Base-by-base conservation (phyloP, 208 protist genomes). In the Crithidia fasciculata region DNA sequence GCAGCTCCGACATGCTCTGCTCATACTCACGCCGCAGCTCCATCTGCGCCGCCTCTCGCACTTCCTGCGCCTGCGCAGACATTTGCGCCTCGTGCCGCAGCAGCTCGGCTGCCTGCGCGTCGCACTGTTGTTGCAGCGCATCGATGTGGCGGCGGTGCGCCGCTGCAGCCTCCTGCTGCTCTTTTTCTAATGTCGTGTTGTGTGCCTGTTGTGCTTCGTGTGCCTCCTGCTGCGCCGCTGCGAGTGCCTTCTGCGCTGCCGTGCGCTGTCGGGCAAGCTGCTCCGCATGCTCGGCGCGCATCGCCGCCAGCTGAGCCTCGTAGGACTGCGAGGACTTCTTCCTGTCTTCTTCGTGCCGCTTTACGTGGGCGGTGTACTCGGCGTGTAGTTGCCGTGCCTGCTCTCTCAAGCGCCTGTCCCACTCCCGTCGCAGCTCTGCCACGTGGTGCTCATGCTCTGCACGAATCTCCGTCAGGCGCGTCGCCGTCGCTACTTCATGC, bases 11-110 rank as follows among this genome's bases (percentile, higher is more conserved):
- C 3, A 89, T 55, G 45, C 74, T 78, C 36, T 61, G 54, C 19
- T 82, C 81, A 50, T 85, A 84, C 52, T 78, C 73, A 3, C 47
- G 8, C n/a, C 82, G 74, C 18, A 86, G 44, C 53, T 62, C 40
- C 43, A 44, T 54, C 28, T 66, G 58, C 61, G 73, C 47, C 39
- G 69, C 54, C 15, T 78, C 53, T 13, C 60, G 70, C 12, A 66
- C 44, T 5, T 62, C 55, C 40, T 45, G 45, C 39, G 13, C 62
- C 37, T 64, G 72, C 10, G 44, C 41, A 28, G 59, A 52, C 52
- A 47, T 59, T 2, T 40, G 60, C 13, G 67, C 52, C 5, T 85
- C 72, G 2, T 36, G 10, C 4, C 64, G 36, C 2, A 59, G n/a
- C 53, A 79, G 76, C 45, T 72, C 68, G 3, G 67, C 72, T 6